phyloP scores from a whole-genome alignment of 1,284 basidiomycete species.

The Melampsora americana region DNA sequence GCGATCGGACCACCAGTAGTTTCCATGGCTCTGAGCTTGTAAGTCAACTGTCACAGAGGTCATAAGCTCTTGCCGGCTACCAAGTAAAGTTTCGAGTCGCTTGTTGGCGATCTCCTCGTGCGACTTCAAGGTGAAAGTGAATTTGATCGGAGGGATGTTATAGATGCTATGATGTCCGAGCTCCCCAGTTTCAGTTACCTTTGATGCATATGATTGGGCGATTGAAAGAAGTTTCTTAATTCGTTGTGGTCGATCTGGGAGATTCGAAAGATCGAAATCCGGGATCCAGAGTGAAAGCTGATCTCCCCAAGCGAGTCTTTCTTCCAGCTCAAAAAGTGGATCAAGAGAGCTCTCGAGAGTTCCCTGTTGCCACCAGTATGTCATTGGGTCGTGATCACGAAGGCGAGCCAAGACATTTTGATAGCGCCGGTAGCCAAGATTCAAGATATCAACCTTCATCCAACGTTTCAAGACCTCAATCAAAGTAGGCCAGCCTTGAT shows the following conservation, averaged over 20 bases:
- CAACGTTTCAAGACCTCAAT: background rate
- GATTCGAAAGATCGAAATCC: background rate
- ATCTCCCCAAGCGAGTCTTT: background rate
- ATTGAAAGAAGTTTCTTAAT: background rate
- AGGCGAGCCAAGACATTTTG: background rate
- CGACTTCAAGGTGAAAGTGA: background rate
- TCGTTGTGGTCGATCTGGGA: background rate
- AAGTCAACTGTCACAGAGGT: background rate
- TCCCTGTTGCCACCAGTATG: background rate
- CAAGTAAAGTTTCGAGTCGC: background rate
- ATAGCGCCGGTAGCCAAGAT: background rate
- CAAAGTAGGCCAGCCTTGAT: background rate
- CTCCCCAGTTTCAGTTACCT: background rate
- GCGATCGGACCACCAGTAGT: background rate
- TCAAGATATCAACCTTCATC: background rate
- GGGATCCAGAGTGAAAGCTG: background rate
- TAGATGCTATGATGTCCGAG: background rate
- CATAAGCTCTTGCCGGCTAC: background rate
- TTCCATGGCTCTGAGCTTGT: background rate
- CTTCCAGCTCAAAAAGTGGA: constrained; percentile 1
- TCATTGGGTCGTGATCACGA: background rate
- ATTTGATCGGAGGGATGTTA: background rate
- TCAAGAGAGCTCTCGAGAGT: background rate
- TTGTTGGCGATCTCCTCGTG: background rate
- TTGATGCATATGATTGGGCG: background rate